phyloP scores from a whole-genome alignment of 768 basidiomycete genomes.

The Tulasnella calospora region DNA sequence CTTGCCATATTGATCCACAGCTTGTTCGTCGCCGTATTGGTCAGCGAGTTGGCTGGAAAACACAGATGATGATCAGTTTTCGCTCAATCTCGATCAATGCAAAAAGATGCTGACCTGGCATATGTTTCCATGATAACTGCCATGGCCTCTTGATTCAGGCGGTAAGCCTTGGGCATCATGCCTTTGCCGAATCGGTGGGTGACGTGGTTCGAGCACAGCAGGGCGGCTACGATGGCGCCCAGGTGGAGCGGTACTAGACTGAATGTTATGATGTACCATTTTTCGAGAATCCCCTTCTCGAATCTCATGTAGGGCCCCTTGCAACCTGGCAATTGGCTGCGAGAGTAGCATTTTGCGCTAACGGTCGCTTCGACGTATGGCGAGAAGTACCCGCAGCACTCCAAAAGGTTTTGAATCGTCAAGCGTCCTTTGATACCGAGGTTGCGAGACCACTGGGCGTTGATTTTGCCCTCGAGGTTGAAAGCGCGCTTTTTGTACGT shows the following conservation, averaged over 20 bases:
- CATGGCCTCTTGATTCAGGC: conserved; percentile 67
- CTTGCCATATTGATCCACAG: background rate
- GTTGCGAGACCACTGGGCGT: conserved; percentile 64
- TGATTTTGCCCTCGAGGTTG: conserved; percentile 78
- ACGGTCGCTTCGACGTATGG: conserved; percentile 77
- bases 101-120: conserved; percentile 52
- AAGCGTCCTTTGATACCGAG: conserved; percentile 58
- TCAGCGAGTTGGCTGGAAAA: conserved; percentile 60
- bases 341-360: conserved; percentile 66
- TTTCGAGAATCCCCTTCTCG: conserved; percentile 15
- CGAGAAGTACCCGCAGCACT: conserved; percentile 77
- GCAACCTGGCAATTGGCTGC: conserved; percentile 68
- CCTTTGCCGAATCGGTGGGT: conserved; percentile 86
- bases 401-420: conserved; percentile 64
- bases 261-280: conserved; percentile 64
- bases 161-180: conserved; percentile 80
- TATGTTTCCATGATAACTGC: conserved; percentile 82
- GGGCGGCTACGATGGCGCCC: conserved; percentile 53
- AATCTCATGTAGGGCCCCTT: conserved; percentile 59
- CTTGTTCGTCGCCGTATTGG: conserved; percentile 57
- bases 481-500: conserved; percentile 69
- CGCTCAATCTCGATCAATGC: background rate
- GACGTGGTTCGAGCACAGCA: conserved; percentile 77
- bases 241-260: conserved; percentile 65
- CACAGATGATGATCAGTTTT: background rate